Conservation (phyloP, 768 basidiomycete genomes). For the Mrakia blollopis region DNA sequence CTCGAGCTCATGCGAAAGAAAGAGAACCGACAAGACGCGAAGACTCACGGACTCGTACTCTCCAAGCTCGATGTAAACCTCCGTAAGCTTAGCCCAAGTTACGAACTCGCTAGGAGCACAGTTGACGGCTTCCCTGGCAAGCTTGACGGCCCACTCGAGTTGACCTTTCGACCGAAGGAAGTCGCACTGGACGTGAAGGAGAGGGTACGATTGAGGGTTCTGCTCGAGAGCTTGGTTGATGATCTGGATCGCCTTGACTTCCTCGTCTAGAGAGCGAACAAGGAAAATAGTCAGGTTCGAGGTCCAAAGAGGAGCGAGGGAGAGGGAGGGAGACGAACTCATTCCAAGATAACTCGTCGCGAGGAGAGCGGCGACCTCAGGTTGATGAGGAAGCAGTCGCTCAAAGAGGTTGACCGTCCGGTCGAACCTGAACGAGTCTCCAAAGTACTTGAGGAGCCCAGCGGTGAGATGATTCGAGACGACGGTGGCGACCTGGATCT, state of each 20-base stretch:
- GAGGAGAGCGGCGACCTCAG: conserved; percentile 80
- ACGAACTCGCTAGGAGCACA: conserved; percentile 98
- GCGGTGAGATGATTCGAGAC: conserved; percentile 95
- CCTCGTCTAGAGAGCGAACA: conserved; percentile 64
- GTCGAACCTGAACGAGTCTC: conserved; percentile 66
- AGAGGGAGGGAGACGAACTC: conserved; percentile 60
- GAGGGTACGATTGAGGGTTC: conserved; percentile 86
- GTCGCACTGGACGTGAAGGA: conserved; percentile 91
- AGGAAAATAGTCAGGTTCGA: neutral
- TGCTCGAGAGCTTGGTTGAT: conserved; percentile 75
- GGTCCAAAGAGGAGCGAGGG: neutral
- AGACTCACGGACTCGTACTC: conserved; percentile 65
- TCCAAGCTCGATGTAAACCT: conserved; percentile 83
- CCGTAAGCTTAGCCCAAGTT: conserved; percentile 96
- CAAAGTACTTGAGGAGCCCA: conserved; percentile 94
- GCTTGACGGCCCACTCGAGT: conserved; percentile 78
- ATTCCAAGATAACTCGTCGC: conserved; percentile 91
- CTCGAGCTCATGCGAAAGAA: neutral
- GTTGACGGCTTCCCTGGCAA: conserved; percentile 92
- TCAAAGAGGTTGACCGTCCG: conserved; percentile 32
- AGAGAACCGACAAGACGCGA: neutral
- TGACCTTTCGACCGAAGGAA: conserved; percentile 83
- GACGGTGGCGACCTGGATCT: conserved; percentile 94
- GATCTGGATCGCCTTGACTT: conserved; percentile 95
- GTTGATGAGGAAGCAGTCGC: conserved; percentile 47